A percentile compares a stretch with the other conserved stretches of the same genome.
phyloP scores from a whole-genome alignment of 1,284 basidiomycete species.

The Malassezia slooffiae region DNA sequence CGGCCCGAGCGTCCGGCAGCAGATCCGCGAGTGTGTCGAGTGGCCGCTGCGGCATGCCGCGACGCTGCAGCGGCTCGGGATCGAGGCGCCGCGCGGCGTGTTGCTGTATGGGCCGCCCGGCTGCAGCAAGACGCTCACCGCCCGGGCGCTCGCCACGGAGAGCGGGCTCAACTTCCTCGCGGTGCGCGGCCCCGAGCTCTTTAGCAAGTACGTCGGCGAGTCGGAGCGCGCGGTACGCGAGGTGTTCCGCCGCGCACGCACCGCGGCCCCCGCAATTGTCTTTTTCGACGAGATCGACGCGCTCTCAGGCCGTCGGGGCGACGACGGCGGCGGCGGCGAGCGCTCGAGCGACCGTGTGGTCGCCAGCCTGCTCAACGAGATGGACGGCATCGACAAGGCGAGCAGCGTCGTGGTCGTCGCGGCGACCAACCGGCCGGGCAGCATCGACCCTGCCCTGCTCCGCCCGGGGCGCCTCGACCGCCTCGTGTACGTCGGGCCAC shows the following conservation, averaged over 20 bases:
- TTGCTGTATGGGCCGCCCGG: conserved; percentile 93
- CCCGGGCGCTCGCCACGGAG: conserved; percentile 84
- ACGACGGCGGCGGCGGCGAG: conserved; percentile 48
- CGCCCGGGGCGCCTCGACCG: conserved; percentile 90
- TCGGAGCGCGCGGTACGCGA: conserved; percentile 89
- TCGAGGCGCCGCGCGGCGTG: conserved; percentile 76
- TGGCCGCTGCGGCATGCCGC: conserved; percentile 84
- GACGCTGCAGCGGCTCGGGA: conserved; percentile 74
- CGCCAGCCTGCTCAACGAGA: conserved; percentile 81
- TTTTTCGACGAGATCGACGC: conserved; percentile 99
- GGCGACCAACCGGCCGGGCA: conserved; percentile 89
- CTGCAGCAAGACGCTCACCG: conserved; percentile 90
- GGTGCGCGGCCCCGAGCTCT: conserved; percentile 93
- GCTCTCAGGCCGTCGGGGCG: conserved; percentile 65
- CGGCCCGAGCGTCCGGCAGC: conserved; percentile 22
- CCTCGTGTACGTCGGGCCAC: conserved; percentile 86
- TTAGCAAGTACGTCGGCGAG: conserved; percentile 96
- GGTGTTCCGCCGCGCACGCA: conserved; percentile 85
- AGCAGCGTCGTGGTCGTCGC: conserved; percentile 86
- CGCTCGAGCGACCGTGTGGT: conserved; percentile 65
- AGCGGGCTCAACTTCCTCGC: conserved; percentile 93
- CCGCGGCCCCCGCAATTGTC: conserved; percentile 83
- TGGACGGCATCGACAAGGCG: conserved; percentile 93
- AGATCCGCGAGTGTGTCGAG: conserved; percentile 51
- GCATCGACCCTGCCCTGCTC: conserved; percentile 84